Base-by-base conservation (phyloP, 1,284 basidiomycete species). In the Malassezia vespertilionis region DNA sequence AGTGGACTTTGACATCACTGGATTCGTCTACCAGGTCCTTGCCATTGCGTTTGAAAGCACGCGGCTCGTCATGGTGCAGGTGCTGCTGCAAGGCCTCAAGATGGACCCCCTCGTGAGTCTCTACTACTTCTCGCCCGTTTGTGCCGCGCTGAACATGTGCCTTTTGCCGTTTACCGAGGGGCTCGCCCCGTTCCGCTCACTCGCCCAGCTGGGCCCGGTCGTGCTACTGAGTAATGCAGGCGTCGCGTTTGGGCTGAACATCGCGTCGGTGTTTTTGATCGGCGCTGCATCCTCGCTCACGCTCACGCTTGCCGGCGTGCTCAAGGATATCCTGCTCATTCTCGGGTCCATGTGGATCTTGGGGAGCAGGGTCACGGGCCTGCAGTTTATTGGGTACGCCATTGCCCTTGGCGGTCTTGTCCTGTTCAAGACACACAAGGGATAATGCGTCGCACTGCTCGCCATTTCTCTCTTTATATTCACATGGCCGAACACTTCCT, bases 51-150 rank as follows among this genome's bases (percentile, higher is more conserved):
- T 90, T 58, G 86, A 90, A 72, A 82, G 84, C 2, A 85, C 83
- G 26, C 82, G 90, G 40, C 79, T 96, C 15, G 88, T 96, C 34
- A 89, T 96, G 83, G 93, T 96, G 56, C 84, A 96, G 72, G 81
- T 91, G 47, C 80, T 96, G 33, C 78, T 96, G 2, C 90, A 96
- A 72, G 89, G 89, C 39, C 76, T 93, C 72, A 91, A 95, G 64
- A 70, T 95, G 89, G 87, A 93, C 73, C 90, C 90, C 3, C 79
- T 95, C 23, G 87, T 91, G 21, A 93, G 87, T 26, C 76, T 96
- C 46, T 86, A 95, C 75, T 96, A 93, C 77, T 71, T 74, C 52
- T 63, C 65, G 2, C 71, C 71, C 43, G 75, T 96, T 45, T 96
- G 91, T 71, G 89, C 90, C 1, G 72, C 77, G 52, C 83, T 96